phyloP scores from a whole-genome alignment of 305 asterid species.

The Fraxinus angustifolia region DNA sequence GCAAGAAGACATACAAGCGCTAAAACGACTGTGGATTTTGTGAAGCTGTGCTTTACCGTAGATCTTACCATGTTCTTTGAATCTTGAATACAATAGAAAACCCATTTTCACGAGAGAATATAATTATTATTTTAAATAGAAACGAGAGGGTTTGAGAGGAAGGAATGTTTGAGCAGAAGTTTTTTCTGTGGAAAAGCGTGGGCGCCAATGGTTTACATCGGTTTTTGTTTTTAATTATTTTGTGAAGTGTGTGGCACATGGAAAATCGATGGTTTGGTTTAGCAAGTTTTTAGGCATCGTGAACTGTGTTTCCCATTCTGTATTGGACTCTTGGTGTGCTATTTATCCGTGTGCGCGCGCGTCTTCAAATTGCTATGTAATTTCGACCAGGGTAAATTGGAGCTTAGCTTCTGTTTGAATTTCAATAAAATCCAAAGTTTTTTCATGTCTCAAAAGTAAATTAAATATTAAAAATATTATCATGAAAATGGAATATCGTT shows the following conservation, averaged over 20 bases:
- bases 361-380: no score
- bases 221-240: not conserved
- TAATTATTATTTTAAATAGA: not conserved
- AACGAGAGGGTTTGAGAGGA: not conserved
- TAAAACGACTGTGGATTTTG: conserved; percentile 43
- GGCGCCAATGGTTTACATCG: conserved; percentile 54
- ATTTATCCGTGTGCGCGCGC: not conserved
- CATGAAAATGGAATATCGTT: no score
- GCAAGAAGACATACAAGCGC: conserved; percentile 39
- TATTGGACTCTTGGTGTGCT: not conserved
- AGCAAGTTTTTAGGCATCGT: not conserved
- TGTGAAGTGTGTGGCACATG: not conserved
- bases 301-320: not conserved
- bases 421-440: no score
- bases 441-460: no score
- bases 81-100: conserved; percentile 1
- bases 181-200: conserved; percentile 21
- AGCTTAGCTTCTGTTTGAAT: not conserved
- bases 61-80: conserved; percentile 35
- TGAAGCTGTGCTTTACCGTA: conserved; percentile 35
- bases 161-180: not conserved
- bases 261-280: not conserved
- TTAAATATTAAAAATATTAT: no score
- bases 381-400: not conserved
- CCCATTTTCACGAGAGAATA: conserved; percentile 9